Percentiles rank a stretch among this genome's conserved stretches.
Evolutionary conservation across 805 yeast genomes (phyloP).

Genomic region (Metschnikowia henanensis): DNA sequence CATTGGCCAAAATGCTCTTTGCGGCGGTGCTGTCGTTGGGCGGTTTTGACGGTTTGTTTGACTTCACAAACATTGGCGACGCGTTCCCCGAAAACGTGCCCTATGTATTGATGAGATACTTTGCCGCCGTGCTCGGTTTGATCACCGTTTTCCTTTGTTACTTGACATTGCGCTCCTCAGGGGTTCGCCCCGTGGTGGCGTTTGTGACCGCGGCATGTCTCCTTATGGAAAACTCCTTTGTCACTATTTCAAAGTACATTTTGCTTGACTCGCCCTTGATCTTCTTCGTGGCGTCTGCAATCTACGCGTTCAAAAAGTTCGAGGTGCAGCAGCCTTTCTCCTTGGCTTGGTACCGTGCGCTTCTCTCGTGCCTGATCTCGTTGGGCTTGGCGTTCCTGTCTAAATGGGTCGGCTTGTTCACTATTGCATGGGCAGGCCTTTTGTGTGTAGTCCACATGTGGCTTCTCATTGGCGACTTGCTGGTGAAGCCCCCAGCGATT

Average conservation of each 20-base stretch:
- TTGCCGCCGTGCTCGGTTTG: slow-evolving; percentile 68
- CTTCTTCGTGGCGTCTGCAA: slow-evolving; percentile 73
- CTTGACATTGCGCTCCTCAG: slow-evolving; percentile 69
- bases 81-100: slow-evolving; percentile 60
- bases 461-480: slow-evolving; percentile 72
- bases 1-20: slow-evolving; percentile 72
- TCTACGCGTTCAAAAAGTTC: slow-evolving; percentile 63
- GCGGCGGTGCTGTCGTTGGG: slow-evolving; percentile 68
- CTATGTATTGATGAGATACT: slow-evolving; percentile 65
- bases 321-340: slow-evolving; percentile 66
- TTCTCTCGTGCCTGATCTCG: slow-evolving; percentile 65
- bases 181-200: slow-evolving; percentile 65
- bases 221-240: slow-evolving; percentile 64
- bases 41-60: slow-evolving; percentile 72
- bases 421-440: slow-evolving; percentile 74
- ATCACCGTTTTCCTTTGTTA: slow-evolving; percentile 65
- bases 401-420: slow-evolving; percentile 85
- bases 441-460: slow-evolving; percentile 62
- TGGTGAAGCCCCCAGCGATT: slow-evolving; percentile 45
- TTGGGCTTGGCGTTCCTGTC: slow-evolving; percentile 73
- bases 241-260: slow-evolving; percentile 74
- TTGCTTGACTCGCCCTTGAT: slow-evolving; percentile 74
- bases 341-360: slow-evolving; percentile 54
- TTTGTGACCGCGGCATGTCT: slow-evolving; percentile 55
- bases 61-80: slow-evolving; percentile 66